phyloP scores from a whole-genome alignment of 495 filamentous ascomycete genomes.

The Thermothielavioides terrestris region DNA sequence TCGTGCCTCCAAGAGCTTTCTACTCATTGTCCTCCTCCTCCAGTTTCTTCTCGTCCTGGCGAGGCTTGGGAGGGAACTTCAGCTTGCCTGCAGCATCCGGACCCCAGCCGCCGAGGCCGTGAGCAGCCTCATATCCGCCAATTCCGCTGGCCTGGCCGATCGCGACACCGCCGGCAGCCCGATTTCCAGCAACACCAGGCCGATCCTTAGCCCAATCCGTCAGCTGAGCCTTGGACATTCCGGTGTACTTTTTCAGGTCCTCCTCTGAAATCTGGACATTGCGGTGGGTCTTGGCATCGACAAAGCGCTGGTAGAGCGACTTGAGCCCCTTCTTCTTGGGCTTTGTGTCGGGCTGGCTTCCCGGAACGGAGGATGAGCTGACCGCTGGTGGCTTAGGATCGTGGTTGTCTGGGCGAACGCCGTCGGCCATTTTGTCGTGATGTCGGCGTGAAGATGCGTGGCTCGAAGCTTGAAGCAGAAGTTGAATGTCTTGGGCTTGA shows the following conservation, averaged over 20 bases:
- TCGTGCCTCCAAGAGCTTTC: no score
- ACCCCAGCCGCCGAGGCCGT: conserved; percentile 17
- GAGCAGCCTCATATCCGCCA: background rate
- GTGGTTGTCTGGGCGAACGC: no score
- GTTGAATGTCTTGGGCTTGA: no score
- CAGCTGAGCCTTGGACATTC: conserved; percentile 18
- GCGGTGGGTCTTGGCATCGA: conserved; percentile 13
- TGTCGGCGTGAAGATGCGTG: no score
- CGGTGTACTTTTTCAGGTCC: conserved; percentile 21
- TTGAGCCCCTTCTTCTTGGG: no score
- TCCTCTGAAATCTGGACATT: conserved; percentile 12
- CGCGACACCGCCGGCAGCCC: conserved; percentile 13
- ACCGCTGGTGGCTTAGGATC: no score
- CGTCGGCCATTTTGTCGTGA: no score
- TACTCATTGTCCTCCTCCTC: conserved; percentile 2
- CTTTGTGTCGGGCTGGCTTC: no score
- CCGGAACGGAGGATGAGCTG: no score
- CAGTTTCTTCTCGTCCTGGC: background rate
- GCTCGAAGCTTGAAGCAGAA: no score
- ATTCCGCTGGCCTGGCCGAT: conserved; percentile 7
- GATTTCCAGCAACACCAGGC: conserved; percentile 19
- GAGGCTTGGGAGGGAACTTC: conserved; percentile 11
- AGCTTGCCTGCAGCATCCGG: conserved; percentile 1
- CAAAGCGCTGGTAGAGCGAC: conserved; percentile 17
- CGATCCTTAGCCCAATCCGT: conserved; percentile 14